phyloP scores from a whole-genome alignment of 257 asterid species.

The Verbascum thapsus region DNA sequence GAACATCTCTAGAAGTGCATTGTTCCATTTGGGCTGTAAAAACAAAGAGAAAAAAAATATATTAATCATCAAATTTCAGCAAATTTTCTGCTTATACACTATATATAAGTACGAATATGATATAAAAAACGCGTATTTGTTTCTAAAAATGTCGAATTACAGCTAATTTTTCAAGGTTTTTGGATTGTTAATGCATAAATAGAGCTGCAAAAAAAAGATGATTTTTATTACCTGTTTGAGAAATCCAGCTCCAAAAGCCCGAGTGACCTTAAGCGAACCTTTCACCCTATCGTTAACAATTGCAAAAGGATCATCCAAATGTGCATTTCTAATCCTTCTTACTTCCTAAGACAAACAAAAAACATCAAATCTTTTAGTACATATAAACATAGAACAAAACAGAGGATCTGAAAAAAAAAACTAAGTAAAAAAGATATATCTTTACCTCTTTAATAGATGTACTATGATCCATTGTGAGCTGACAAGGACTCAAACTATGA shows the following conservation, averaged over 20 bases:
- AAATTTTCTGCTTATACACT: too few species aligned
- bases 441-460: constrained; percentile 78
- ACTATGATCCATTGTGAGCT: constrained; percentile 90
- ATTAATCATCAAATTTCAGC: constrained; percentile 15
- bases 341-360: constrained; percentile 74
- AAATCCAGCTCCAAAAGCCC: constrained; percentile 96
- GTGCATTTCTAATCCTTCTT: constrained; percentile 67
- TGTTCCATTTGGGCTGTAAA: constrained; percentile 90
- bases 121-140: too few species aligned
- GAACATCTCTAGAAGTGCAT: constrained; percentile 87
- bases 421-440: background rate
- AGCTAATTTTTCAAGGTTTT: too few species aligned
- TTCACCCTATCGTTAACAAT: constrained; percentile 76
- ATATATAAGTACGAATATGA: too few species aligned
- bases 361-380: constrained; percentile 13
- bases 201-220: too few species aligned
- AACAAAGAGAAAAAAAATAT: constrained; percentile 21
- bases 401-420: constrained; percentile 17
- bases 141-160: too few species aligned
- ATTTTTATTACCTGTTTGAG: constrained; percentile 68
- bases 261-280: constrained; percentile 88
- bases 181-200: too few species aligned
- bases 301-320: constrained; percentile 72
- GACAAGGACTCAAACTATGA: constrained; percentile 54
- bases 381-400: constrained; percentile 12